Evolutionary conservation across 805 yeast genomes (phyloP).

Genomic region (Lipomyces orientalis): DNA sequence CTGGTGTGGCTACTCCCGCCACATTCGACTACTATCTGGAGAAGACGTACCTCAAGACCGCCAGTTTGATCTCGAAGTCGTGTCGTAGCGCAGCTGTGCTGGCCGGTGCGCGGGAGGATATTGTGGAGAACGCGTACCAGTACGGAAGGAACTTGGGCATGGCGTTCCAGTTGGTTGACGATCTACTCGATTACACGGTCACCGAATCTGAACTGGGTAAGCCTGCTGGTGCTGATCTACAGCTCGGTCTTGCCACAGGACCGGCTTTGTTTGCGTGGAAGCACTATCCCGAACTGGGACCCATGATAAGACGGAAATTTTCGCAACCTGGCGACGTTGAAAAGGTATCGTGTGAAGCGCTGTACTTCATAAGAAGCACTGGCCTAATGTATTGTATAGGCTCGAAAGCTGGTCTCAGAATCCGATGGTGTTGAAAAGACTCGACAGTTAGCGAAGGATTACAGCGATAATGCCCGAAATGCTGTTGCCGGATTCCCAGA

Average conservation of each 20-base stretch:
- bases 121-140: constrained; percentile 85
- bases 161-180: constrained; percentile 96
- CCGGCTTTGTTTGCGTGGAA: constrained; percentile 96
- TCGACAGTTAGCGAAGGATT: constrained; percentile 72
- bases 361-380: background rate
- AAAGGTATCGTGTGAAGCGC: constrained; percentile 35
- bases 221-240: constrained; percentile 94
- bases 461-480: constrained; percentile 73
- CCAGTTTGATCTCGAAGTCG: constrained; percentile 90
- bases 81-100: constrained; percentile 91
- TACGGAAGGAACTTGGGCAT: constrained; percentile 93
- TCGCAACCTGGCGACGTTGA: constrained; percentile 81
- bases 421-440: constrained; percentile 81
- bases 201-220: constrained; percentile 85
- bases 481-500: constrained; percentile 77
- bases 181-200: constrained; percentile 92
- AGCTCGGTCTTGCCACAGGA: constrained; percentile 94
- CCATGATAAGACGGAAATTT: constrained; percentile 82
- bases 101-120: constrained; percentile 75
- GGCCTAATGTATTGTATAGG: constrained; percentile 43
- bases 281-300: constrained; percentile 82
- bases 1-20: constrained; percentile 59
- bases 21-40: constrained; percentile 95
- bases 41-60: constrained; percentile 94
- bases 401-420: constrained; percentile 72